A percentile compares a stretch with the other conserved stretches of the same genome.
phyloP scores from a whole-genome alignment of 2,329 filamentous ascomycete genomes.

The Trichophyton benhamiae region DNA sequence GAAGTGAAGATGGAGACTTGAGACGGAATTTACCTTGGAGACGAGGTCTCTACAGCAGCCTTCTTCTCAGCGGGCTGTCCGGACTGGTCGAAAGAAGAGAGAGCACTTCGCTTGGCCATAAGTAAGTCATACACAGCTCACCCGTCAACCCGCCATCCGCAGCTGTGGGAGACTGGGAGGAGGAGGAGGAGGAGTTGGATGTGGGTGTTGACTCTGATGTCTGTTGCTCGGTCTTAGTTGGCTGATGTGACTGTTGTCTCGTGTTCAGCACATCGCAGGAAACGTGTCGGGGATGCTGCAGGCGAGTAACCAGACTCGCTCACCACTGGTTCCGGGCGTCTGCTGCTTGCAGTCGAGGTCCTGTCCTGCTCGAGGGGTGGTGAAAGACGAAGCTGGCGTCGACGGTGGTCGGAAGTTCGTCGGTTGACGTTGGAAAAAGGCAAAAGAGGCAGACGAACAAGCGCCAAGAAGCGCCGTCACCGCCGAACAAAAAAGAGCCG shows the following conservation, averaged over 20 bases:
- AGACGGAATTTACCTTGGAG: slow-evolving; percentile 26
- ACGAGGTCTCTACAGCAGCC: slow-evolving; percentile 19
- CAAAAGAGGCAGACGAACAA: neutral
- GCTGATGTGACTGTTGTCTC: no score
- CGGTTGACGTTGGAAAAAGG: neutral
- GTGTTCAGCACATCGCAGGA: neutral
- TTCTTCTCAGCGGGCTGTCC: slow-evolving; percentile 25
- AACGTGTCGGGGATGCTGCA: neutral
- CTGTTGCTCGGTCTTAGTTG: no score
- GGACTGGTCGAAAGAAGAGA: slow-evolving; percentile 29
- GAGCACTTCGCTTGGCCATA: slow-evolving; percentile 38
- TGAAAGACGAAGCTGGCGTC: neutral
- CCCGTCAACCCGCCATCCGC: slow-evolving; percentile 35
- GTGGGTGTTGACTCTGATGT: no score
- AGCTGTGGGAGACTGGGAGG: slow-evolving; percentile 14
- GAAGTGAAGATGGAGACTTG: neutral
- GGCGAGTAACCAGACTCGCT: neutral
- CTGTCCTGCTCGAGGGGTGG: neutral
- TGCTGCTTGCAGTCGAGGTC: neutral
- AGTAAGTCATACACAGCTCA: slow-evolving; percentile 23
- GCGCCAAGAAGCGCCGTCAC: neutral
- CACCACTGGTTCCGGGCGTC: no score
- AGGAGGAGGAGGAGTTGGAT: neutral
- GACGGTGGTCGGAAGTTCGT: neutral
- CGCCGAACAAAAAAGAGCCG: no score